These are phyloP conservation scores for Termitomyces sp. DNA, from an alignment of 768 basidiomycete genomes.

Conservation along the genomic window DNA sequence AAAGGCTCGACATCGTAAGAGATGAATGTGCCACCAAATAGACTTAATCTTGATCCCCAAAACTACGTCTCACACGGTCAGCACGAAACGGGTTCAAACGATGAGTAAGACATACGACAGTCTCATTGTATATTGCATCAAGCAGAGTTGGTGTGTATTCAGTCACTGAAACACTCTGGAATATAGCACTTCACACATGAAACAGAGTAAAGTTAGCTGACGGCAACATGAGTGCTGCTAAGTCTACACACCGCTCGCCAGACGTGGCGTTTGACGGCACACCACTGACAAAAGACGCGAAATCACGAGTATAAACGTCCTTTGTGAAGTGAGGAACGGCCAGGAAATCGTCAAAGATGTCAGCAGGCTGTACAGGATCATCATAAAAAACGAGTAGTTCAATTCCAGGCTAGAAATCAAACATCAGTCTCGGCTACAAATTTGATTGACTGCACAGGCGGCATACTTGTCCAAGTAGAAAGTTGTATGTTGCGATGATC, in stretches of 20 bases:
- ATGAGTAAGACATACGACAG: constrained; percentile 21
- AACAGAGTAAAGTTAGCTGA: not conserved
- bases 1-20: constrained; percentile 51
- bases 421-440: not conserved
- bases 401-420: constrained; percentile 13
- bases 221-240: not conserved
- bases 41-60: constrained; percentile 31
- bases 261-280: constrained; percentile 29
- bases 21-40: constrained; percentile 25
- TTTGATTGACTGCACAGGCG: no score
- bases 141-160: constrained; percentile 30
- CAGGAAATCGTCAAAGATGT: constrained; percentile 48
- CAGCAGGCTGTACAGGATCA: constrained; percentile 39
- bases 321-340: constrained; percentile 31
- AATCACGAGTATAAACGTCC: constrained; percentile 35
- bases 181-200: constrained; percentile 12
- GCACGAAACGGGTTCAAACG: not conserved
- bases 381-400: constrained; percentile 52
- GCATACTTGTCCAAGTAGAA: constrained; percentile 27
- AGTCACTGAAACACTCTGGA: constrained; percentile 37
- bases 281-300: constrained; percentile 32
- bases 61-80: constrained; percentile 24
- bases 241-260: constrained; percentile 16
- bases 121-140: constrained; percentile 38
- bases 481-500: constrained; percentile 42